Base-by-base conservation (phyloP, 2,329 filamentous ascomycete genomes). In the Xylariaceae sp. region DNA sequence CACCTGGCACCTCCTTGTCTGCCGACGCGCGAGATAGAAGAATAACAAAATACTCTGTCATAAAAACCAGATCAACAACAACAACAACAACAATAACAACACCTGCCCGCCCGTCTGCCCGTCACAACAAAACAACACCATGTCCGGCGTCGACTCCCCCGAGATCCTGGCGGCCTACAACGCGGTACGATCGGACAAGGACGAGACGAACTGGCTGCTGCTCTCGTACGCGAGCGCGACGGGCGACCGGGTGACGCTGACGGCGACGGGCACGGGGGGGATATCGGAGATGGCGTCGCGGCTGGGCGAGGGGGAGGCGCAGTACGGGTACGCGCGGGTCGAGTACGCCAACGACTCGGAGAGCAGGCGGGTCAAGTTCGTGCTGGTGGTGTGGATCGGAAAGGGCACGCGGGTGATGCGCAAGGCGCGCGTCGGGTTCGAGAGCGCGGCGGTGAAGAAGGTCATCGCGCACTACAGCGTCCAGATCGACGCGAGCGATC, bases 331-430 rank as follows among this genome's bases (percentile, higher is more conserved):
- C 64, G 74, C 68, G 51, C 74, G 78, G 19, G 66, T 82, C 59
- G 78, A 83, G 66, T 78, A 85, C 60, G 79, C 79, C 57, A 85
- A 84, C 65, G 81, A 85, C 60, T 75, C 75, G 48, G 81, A 85
- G 67, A 77, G 71, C 62, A 79, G 67, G 56, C 69, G 81, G 26
- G 74, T 83, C 55, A 85, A 85, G 65, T 85, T 85, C 56, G 72
- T 68, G 34, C 68, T 85, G 34, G 64, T 84, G 21, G 71, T 83
- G 48, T 85, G 81, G 81, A 82, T 83, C 59, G 81, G 81, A 57
- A 69, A 73, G 59, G 59, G 64, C 43, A 80, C 78, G 2, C 77
- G 76, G 62, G 73, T 83, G 41, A 84, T 85, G 81, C 72, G 80
- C 50, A 83, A 82, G 61, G 81, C 80, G 8, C 71, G 80, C 50